Evolutionary conservation across 352 stramenopile species (phyloP).

Genomic region (Aphanomyces cochlioides): DNA sequence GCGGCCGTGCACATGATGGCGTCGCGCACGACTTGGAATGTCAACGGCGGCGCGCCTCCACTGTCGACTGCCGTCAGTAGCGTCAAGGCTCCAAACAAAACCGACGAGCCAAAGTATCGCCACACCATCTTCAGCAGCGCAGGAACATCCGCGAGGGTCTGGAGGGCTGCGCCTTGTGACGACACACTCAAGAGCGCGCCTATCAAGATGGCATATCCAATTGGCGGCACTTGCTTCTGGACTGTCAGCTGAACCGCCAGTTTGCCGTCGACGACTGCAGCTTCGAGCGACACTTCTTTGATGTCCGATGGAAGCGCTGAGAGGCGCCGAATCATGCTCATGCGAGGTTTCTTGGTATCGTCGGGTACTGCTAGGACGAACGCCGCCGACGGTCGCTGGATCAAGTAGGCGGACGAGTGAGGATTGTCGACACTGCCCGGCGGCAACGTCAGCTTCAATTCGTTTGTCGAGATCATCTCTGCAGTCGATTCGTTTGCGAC

Average conservation of each 20-base stretch:
- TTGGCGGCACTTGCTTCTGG: constrained; percentile 44
- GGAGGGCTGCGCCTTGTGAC: constrained; percentile 45
- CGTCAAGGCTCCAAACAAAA: constrained; percentile 40
- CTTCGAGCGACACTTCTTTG: constrained; percentile 41
- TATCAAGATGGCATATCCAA: constrained; percentile 47
- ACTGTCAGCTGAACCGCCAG: constrained; percentile 43
- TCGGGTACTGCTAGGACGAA: constrained; percentile 44
- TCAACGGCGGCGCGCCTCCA: constrained; percentile 31
- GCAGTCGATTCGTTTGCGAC: background rate
- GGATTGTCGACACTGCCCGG: background rate
- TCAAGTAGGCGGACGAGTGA: constrained; percentile 18
- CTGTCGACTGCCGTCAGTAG: constrained; percentile 33
- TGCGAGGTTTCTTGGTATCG: background rate
- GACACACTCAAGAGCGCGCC: constrained; percentile 43
- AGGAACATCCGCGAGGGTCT: constrained; percentile 42
- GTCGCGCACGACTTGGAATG: constrained; percentile 30
- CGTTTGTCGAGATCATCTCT: background rate
- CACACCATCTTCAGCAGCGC: constrained; percentile 56
- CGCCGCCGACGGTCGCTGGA: constrained; percentile 4
- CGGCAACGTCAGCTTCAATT: background rate
- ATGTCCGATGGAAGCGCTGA: constrained; percentile 40
- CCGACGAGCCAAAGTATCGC: constrained; percentile 44
- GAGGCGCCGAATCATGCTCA: constrained; percentile 6
- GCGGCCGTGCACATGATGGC: constrained; percentile 36
- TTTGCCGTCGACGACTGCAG: constrained; percentile 13